These are phyloP conservation scores for Basidioascus undulatus DNA, from an alignment of 768 basidiomycete genomes.

Conservation along the genomic window DNA sequence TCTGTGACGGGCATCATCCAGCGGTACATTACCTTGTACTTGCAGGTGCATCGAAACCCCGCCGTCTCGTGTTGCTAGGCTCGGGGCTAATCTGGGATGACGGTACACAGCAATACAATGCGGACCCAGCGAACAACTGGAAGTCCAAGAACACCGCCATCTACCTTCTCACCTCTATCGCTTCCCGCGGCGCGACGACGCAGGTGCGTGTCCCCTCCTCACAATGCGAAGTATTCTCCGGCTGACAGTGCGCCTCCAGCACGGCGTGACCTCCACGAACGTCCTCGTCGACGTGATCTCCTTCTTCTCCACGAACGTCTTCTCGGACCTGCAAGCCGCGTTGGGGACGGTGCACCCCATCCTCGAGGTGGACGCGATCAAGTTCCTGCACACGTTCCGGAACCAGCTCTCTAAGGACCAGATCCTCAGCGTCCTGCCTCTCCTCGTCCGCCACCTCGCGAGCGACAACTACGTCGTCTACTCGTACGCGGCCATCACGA, in stretches of 20 bases:
- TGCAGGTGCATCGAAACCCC: conserved; percentile 21
- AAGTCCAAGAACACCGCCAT: conserved; percentile 82
- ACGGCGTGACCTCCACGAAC: conserved; percentile 83
- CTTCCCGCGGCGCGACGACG: conserved; percentile 62
- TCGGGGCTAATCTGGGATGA: no score
- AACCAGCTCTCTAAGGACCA: conserved; percentile 92
- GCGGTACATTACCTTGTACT: conserved; percentile 52
- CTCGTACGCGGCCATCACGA: conserved; percentile 94
- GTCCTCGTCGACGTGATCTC: conserved; percentile 76
- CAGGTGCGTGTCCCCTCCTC: conserved; percentile 29
- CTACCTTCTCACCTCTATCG: conserved; percentile 79
- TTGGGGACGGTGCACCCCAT: conserved; percentile 56
- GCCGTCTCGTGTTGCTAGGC: neutral
- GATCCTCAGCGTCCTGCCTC: conserved; percentile 67
- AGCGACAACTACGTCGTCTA: conserved; percentile 77
- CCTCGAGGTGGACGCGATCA: conserved; percentile 85
- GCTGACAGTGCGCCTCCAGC: conserved; percentile 22
- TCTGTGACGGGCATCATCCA: conserved; percentile 74
- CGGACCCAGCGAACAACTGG: conserved; percentile 39
- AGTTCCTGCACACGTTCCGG: conserved; percentile 83
- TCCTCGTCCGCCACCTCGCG: conserved; percentile 54
- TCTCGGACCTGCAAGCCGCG: conserved; percentile 52
- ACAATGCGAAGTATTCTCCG: neutral
- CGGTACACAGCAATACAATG: conserved; percentile 27
- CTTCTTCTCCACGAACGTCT: conserved; percentile 83